Evolutionary conservation across 2,329 filamentous ascomycete genomes (phyloP).

Genomic region (Hypoxylon sp.): DNA sequence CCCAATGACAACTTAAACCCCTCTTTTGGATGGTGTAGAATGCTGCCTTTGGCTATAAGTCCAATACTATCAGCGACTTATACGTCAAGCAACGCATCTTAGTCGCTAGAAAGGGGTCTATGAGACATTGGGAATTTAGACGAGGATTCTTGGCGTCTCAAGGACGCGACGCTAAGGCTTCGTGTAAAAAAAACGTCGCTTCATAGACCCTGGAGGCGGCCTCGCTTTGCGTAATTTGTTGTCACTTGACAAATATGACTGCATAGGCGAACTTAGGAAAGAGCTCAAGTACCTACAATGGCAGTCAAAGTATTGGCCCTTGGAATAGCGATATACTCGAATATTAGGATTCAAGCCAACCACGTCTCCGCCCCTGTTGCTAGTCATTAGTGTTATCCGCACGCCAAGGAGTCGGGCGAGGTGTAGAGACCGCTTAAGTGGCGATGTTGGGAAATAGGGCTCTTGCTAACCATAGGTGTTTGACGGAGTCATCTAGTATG

Average conservation of each 20-base stretch:
- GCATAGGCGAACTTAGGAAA: conserved; percentile 17
- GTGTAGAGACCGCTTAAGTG: background rate
- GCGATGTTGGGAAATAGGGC: conserved; percentile 8
- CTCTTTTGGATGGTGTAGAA: conserved; percentile 3
- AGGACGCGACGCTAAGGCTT: background rate
- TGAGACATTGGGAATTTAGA: background rate
- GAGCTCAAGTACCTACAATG: conserved; percentile 77
- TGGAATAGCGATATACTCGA: conserved; percentile 86
- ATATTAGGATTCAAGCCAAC: conserved; percentile 92
- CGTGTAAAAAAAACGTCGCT: conserved; percentile 9
- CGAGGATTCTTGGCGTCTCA: background rate
- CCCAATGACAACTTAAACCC: conserved; percentile 8
- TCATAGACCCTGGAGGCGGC: conserved; percentile 3
- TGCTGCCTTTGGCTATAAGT: conserved; percentile 1
- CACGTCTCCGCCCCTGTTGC: conserved; percentile 82
- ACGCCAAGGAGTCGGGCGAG: background rate
- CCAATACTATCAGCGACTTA: background rate
- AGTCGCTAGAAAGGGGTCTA: conserved; percentile 2
- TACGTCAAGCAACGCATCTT: background rate
- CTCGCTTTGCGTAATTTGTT: conserved; percentile 8
- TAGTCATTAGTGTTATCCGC: conserved; percentile 23
- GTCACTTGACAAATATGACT: conserved; percentile 18
- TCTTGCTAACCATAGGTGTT: conserved; percentile 63
- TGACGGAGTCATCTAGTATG: conserved; percentile 59
- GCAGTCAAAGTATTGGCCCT: conserved; percentile 91